Base-by-base conservation (phyloP, 2,329 filamentous ascomycete genomes). In the Pseudogymnoascus sp. region DNA sequence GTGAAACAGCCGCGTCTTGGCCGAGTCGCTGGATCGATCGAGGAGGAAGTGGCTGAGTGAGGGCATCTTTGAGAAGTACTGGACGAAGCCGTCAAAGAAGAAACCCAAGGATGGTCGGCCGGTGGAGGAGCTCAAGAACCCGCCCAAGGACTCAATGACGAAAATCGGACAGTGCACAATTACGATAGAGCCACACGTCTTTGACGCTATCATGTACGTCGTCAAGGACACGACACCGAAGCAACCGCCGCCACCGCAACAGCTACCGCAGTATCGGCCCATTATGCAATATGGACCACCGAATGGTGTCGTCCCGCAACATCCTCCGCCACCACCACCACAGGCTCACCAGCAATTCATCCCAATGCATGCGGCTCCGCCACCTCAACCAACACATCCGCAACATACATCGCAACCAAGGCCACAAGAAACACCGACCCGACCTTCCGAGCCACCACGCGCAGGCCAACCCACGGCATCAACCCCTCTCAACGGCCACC, bases 121-220 rank as follows among this genome's bases (percentile, higher is more conserved):
- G 7, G 86, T 87, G 69, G 83, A 87, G 61, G 69, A 69, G 33
- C 79, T 82, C 5, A 85, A 86, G 68, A 89, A 90, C 69, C 87
- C 87, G 1, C 77, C 86, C 66, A 86, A 89, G 74, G 83, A 91
- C 53, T 86, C 82, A 66, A 90, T 91, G 86, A 79, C 82, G 67
- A 89, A 87, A 74, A 82, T 91, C 21, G 90, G 91, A 68, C 83
- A 83, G 68, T 86, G 90, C 66, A 86, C 86, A 35, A 85, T 96
- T 66, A 88, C 85, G 21, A 85, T 93, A 65, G 90, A 93, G 74
- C 91, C 91, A 50, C 89, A 95, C 72, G 83, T 89, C 47, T 85
- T 95, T 69, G 88, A 92, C 68, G 89, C 89, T 15, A 87, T 83
- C 57, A 84, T 92, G 78, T 92, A 82, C 71, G 82, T 83, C 19